These are phyloP conservation scores for Dacryopinax primogenitus DNA, from an alignment of 768 basidiomycete genomes.

Conservation along the genomic window DNA sequence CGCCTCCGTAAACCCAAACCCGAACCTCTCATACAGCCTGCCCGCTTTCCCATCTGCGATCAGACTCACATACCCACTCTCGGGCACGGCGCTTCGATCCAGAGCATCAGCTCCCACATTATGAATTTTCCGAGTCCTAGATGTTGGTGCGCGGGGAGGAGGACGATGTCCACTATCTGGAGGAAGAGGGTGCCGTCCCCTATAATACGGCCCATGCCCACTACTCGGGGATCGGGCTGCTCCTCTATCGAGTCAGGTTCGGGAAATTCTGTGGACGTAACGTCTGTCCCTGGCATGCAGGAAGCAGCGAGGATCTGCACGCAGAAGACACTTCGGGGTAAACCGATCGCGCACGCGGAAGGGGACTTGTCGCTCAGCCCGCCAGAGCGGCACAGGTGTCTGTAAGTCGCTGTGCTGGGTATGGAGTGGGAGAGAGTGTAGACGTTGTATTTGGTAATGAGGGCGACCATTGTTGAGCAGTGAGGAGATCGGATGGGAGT, in stretches of 20 bases:
- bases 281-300: too few relatives aligned
- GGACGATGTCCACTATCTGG: background rate
- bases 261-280: too few relatives aligned
- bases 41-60: background rate
- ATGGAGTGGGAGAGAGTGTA: background rate
- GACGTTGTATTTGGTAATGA: too few relatives aligned
- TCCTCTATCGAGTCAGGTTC: too few relatives aligned
- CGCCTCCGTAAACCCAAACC: background rate
- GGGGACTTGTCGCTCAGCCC: background rate
- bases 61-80: background rate
- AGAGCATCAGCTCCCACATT: background rate
- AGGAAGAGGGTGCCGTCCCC: background rate
- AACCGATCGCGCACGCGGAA: background rate
- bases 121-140: background rate
- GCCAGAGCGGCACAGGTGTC: background rate
- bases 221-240: background rate
- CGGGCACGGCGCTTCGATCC: background rate
- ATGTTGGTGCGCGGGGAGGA: constrained; percentile 1
- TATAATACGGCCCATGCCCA: background rate
- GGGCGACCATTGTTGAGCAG: too few relatives aligned
- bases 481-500: too few relatives aligned
- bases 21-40: background rate
- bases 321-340: constrained; percentile 4
- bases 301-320: background rate
- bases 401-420: background rate